These are phyloP conservation scores for Neurospora sp. DNA, from an alignment of 495 filamentous ascomycete species.

Conservation along the genomic window DNA sequence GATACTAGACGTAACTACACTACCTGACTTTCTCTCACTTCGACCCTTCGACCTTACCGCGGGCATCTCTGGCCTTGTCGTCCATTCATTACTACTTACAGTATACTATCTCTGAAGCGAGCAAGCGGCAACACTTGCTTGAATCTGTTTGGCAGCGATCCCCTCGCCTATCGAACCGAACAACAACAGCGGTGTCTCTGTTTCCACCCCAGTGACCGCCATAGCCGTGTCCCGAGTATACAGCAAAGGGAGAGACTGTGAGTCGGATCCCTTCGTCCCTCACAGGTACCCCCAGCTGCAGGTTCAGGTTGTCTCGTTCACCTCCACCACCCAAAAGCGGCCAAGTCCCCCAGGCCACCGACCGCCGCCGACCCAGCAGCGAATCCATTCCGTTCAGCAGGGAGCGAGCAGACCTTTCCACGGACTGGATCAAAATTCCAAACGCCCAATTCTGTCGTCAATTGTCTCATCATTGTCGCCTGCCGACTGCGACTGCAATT, in stretches of 20 bases:
- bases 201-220: background rate
- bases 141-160: background rate
- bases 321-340: background rate
- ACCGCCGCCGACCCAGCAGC: background rate
- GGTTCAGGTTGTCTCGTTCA: background rate
- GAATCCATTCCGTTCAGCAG: background rate
- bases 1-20: background rate
- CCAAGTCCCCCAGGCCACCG: background rate
- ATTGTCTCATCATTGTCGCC: background rate
- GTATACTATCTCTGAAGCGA: background rate
- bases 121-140: background rate
- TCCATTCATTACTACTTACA: background rate
- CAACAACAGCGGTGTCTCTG: background rate
- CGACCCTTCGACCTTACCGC: background rate
- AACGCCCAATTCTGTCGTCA: background rate
- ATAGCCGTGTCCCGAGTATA: background rate
- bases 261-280: background rate
- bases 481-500: background rate
- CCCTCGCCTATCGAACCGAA: background rate
- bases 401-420: background rate
- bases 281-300: background rate
- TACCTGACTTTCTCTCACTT: background rate
- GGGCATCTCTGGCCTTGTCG: background rate
- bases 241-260: background rate
- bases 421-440: background rate